Conservation (phyloP, 2,329 filamentous ascomycete genomes). For the Claviceps quebecensis region DNA sequence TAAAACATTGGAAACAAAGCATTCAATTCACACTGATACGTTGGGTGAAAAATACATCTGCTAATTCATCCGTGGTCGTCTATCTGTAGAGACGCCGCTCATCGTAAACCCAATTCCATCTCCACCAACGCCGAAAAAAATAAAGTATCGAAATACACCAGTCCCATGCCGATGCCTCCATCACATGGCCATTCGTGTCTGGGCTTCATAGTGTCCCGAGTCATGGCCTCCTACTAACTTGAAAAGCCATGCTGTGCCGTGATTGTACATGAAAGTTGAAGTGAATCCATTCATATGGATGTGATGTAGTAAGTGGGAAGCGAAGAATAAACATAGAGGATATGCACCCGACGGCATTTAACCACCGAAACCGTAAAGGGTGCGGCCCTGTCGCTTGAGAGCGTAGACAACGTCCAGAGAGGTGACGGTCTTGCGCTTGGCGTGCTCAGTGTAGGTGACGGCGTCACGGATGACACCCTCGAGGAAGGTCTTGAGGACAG, state of each 20-base stretch:
- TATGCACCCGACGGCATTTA: slow-evolving; percentile 28
- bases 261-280: slow-evolving; percentile 3
- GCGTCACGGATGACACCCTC: slow-evolving; percentile 64
- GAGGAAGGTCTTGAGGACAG: slow-evolving; percentile 66
- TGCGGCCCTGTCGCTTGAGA: slow-evolving; percentile 56
- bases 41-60: slow-evolving; percentile 5
- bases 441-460: slow-evolving; percentile 67
- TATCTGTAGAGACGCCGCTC: slow-evolving; percentile 17
- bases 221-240: not conserved
- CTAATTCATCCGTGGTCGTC: slow-evolving; percentile 15
- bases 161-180: slow-evolving; percentile 16
- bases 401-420: slow-evolving; percentile 55
- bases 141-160: slow-evolving; percentile 6
- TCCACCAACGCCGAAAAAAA: slow-evolving; percentile 3
- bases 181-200: slow-evolving; percentile 3
- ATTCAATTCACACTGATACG: too few species aligned
- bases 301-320: not conserved
- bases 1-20: too few species aligned
- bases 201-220: not conserved
- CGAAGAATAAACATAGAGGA: not conserved
- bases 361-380: slow-evolving; percentile 83
- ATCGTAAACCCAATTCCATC: slow-evolving; percentile 4
- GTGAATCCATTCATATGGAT: not conserved
- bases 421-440: slow-evolving; percentile 69
- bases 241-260: not conserved